Evolutionary conservation across 163 green algal species (phyloP).

Genomic region (Coccomyxa subellipsoidea): DNA sequence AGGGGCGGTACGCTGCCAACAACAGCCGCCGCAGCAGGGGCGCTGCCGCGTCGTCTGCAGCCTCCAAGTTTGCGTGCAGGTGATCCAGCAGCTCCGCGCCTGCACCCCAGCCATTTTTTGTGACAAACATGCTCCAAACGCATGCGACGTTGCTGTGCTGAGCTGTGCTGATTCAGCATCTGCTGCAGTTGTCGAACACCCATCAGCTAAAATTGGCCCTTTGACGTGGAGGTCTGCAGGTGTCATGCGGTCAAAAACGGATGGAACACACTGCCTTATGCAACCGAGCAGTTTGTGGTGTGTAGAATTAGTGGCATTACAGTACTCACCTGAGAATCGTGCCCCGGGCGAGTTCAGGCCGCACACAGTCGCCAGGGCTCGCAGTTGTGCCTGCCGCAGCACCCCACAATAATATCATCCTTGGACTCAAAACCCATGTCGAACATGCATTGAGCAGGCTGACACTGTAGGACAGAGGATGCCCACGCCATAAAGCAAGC

Average conservation of each 20-base stretch:
- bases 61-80: slow-evolving; percentile 13
- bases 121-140: neutral
- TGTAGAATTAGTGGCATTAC: neutral
- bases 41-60: slow-evolving; percentile 16
- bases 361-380: neutral
- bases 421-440: too few species aligned
- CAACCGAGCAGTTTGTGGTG: too few species aligned
- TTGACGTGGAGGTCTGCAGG: too few species aligned
- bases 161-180: too few species aligned
- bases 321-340: neutral
- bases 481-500: too few species aligned
- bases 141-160: neutral
- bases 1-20: slow-evolving; percentile 25
- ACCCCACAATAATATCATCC: neutral
- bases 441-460: too few species aligned
- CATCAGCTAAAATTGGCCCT: too few species aligned
- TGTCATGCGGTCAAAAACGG: too few species aligned
- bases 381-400: neutral
- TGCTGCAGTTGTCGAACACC: too few species aligned
- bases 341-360: neutral
- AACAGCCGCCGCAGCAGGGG: slow-evolving; percentile 34
- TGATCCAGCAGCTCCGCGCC: slow-evolving; percentile 23
- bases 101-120: neutral
- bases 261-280: too few species aligned
- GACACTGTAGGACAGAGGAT: too few species aligned